Percentiles rank a stretch among this genome's conserved stretches.
These are phyloP conservation scores for Aureococcus anophagefferens DNA, from an alignment of 108 stramenopile species.

Conservation along the genomic window DNA sequence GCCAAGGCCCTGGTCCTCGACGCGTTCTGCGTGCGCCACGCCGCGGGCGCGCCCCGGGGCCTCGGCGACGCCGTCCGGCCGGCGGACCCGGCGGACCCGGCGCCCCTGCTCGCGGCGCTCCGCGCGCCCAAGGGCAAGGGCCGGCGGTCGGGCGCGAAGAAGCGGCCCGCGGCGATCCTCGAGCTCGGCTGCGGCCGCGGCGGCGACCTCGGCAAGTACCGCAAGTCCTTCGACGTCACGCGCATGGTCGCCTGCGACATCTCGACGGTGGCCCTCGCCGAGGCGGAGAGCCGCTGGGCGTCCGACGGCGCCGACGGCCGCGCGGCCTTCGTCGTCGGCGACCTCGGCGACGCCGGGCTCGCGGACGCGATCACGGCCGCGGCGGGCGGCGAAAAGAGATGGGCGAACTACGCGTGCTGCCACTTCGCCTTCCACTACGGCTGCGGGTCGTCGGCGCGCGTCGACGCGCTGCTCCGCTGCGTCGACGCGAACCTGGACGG, in stretches of 20 bases:
- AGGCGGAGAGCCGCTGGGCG: not conserved
- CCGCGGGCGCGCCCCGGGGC: no score
- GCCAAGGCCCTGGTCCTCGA: slow-evolving; percentile 16
- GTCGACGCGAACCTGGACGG: not conserved
- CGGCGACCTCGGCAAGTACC: slow-evolving; percentile 16
- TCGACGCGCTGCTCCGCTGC: not conserved
- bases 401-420: not conserved
- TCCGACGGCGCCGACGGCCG: not conserved
- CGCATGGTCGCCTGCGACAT: slow-evolving; percentile 9
- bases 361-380: not conserved
- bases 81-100: no score
- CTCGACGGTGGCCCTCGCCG: slow-evolving; percentile 10
- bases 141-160: not conserved
- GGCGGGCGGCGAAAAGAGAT: not conserved
- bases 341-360: slow-evolving; percentile 1
- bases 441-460: not conserved
- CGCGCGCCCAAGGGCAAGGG: not conserved
- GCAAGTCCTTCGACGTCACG: not conserved
- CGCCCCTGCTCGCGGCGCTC: not conserved
- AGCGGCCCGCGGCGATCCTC: not conserved
- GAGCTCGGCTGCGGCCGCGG: slow-evolving; percentile 23
- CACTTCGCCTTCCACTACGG: slow-evolving; percentile 14
- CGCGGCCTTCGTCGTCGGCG: slow-evolving; percentile 6
- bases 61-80: no score
- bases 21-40: not conserved